Conservation (phyloP, 305 asterid species). For the Solanum chacoense region DNA sequence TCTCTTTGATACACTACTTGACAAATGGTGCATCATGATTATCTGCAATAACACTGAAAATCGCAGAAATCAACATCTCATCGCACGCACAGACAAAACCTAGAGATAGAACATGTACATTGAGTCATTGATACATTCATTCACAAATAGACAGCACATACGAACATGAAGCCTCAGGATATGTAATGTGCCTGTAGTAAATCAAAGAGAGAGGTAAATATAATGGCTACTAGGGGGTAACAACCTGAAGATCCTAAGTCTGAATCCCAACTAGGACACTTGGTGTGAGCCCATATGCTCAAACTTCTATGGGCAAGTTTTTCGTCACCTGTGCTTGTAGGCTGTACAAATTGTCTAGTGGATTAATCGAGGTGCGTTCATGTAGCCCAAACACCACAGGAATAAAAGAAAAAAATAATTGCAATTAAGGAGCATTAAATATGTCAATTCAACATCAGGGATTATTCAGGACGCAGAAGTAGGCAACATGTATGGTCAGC, state of each 20-base stretch:
- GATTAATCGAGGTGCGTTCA: not conserved
- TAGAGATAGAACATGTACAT: not conserved
- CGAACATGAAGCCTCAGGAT: not conserved
- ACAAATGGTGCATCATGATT: constrained; percentile 31
- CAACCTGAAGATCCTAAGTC: not conserved
- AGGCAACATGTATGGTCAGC: not conserved
- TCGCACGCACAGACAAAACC: not conserved
- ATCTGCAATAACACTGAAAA: constrained; percentile 25
- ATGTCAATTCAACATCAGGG: not conserved
- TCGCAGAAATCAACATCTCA: not conserved
- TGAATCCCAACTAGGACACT: not conserved
- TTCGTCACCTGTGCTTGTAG: not conserved
- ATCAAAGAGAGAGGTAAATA: not conserved
- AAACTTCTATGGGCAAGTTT: not conserved
- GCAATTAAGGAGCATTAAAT: not conserved
- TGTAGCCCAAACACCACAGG: not conserved
- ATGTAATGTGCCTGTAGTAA: not conserved
- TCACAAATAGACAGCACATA: not conserved
- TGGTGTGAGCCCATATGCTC: not conserved
- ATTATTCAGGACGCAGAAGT: not conserved
- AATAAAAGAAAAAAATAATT: not conserved
- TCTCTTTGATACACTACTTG: constrained; percentile 41
- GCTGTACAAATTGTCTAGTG: not conserved
- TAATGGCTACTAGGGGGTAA: not conserved
- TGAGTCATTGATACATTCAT: not conserved